These are phyloP conservation scores for Polytrichum formosum DNA, from an alignment of 225 moss, liverwort and hornwort species.

Conservation along the genomic window DNA sequence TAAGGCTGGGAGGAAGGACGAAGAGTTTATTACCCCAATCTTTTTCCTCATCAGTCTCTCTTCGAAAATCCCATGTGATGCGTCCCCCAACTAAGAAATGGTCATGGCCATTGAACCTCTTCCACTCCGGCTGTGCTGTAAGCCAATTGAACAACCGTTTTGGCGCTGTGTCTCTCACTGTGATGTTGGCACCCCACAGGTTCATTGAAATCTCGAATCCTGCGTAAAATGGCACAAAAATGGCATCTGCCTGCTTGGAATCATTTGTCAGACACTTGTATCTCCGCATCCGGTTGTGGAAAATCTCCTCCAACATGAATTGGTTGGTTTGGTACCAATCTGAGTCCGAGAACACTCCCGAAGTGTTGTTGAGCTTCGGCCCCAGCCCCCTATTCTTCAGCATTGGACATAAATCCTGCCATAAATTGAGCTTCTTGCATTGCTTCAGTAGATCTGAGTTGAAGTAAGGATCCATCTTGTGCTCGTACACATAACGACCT, in stretches of 20 bases:
- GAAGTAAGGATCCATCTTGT: slow-evolving; percentile 59
- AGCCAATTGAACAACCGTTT: slow-evolving; percentile 39
- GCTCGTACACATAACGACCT: slow-evolving; percentile 62
- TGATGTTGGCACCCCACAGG: slow-evolving; percentile 48
- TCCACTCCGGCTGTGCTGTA: slow-evolving; percentile 49
- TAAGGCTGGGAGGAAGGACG: slow-evolving; percentile 33
- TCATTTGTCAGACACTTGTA: slow-evolving; percentile 61
- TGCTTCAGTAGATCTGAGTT: slow-evolving; percentile 43
- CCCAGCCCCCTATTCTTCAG: slow-evolving; percentile 62
- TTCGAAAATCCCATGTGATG: slow-evolving; percentile 89
- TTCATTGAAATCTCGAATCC: slow-evolving; percentile 66
- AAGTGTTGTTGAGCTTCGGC: slow-evolving; percentile 36
- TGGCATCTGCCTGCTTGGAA: slow-evolving; percentile 30
- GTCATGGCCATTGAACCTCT: slow-evolving; percentile 48
- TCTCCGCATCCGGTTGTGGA: slow-evolving; percentile 55
- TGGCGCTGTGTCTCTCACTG: slow-evolving; percentile 55
- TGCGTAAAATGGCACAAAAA: slow-evolving; percentile 82
- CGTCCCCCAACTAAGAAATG: slow-evolving; percentile 81
- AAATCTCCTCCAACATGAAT: slow-evolving; percentile 71
- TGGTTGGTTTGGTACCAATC: slow-evolving; percentile 83
- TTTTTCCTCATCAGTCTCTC: slow-evolving; percentile 48
- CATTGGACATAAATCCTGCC: slow-evolving; percentile 58
- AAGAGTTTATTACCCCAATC: slow-evolving; percentile 95
- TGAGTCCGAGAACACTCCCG: slow-evolving; percentile 41
- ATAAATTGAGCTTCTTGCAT: slow-evolving; percentile 35